phyloP scores from a whole-genome alignment of 805 yeast species.

The Ogataea philodendri region DNA sequence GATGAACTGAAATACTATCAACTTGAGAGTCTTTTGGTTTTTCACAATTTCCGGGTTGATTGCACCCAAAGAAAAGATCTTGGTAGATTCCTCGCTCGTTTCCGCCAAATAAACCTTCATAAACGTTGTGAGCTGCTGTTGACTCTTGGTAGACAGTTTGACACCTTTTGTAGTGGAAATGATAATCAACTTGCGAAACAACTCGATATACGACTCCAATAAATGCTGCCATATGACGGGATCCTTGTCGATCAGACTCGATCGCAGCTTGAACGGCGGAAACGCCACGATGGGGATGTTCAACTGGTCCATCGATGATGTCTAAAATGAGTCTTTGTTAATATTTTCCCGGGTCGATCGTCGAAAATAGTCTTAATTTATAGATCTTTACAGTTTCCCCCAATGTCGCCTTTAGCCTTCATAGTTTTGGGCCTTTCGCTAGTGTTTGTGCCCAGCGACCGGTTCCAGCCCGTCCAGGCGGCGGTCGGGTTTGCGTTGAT shows the following conservation, averaged over 20 bases:
- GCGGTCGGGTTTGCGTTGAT: slow-evolving; percentile 65
- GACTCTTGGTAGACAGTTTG: slow-evolving; percentile 49
- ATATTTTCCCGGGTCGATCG: slow-evolving; percentile 6
- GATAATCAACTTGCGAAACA: slow-evolving; percentile 46
- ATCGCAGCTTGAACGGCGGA: slow-evolving; percentile 73
- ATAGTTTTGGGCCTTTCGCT: slow-evolving; percentile 14
- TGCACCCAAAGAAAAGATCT: slow-evolving; percentile 66
- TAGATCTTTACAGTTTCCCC: too few relatives aligned
- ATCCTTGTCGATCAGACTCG: slow-evolving; percentile 76
- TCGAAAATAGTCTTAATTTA: background rate
- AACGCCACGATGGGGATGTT: slow-evolving; percentile 63
- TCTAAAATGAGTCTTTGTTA: background rate
- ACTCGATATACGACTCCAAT: slow-evolving; percentile 57
- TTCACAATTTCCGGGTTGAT: slow-evolving; percentile 64
- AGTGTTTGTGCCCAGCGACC: slow-evolving; percentile 16
- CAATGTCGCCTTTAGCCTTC: slow-evolving; percentile 7
- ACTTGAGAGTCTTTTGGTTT: slow-evolving; percentile 49
- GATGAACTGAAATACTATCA: slow-evolving; percentile 49
- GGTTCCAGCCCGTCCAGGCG: slow-evolving; percentile 49
- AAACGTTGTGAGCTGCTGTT: slow-evolving; percentile 57
- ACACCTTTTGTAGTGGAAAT: slow-evolving; percentile 27
- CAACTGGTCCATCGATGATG: slow-evolving; percentile 14
- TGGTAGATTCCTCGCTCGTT: slow-evolving; percentile 57
- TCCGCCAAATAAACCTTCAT: slow-evolving; percentile 58
- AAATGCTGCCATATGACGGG: slow-evolving; percentile 82